Evolutionary conservation across 495 filamentous ascomycete species (phyloP).

Genomic region (Penicillium crystallinum): DNA sequence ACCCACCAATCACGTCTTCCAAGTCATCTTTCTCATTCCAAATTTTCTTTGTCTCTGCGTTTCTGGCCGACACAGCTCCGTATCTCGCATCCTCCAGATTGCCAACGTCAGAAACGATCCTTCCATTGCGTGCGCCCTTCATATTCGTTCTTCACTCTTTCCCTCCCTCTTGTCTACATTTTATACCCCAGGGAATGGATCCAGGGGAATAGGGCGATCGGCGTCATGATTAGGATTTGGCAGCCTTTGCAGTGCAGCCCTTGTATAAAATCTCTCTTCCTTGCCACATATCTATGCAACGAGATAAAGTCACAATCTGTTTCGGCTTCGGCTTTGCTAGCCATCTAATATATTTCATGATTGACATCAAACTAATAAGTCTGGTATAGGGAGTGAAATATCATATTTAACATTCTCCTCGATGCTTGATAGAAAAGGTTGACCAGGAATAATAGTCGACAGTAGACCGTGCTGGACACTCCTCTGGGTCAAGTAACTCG

Average conservation of each 20-base stretch:
- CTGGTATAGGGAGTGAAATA: too few relatives aligned
- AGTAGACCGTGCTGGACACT: too few relatives aligned
- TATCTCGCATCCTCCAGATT: not conserved
- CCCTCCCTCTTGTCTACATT: slow-evolving; percentile 17
- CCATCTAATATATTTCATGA: not conserved
- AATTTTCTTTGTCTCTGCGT: not conserved
- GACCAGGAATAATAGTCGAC: too few relatives aligned
- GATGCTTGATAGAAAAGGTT: too few relatives aligned
- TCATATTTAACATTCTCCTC: too few relatives aligned
- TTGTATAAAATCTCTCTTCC: slow-evolving; percentile 20
- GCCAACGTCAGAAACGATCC: not conserved
- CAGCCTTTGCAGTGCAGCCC: slow-evolving; percentile 1
- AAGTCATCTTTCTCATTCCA: not conserved
- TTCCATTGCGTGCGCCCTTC: slow-evolving; percentile 5
- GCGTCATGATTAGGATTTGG: slow-evolving; percentile 6
- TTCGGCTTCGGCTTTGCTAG: not conserved
- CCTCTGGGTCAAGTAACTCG: too few relatives aligned
- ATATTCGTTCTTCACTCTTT: slow-evolving; percentile 7
- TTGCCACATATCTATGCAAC: slow-evolving; percentile 15
- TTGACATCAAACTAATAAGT: not conserved
- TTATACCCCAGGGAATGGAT: slow-evolving; percentile 24
- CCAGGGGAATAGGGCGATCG: slow-evolving; percentile 18
- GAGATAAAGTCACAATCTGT: not conserved
- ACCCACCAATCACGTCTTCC: not conserved
- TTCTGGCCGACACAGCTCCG: not conserved